A percentile compares a stretch with the other conserved stretches of the same genome.
Conservation (phyloP, 1,284 basidiomycete genomes). For the Porodaedalea pini region DNA sequence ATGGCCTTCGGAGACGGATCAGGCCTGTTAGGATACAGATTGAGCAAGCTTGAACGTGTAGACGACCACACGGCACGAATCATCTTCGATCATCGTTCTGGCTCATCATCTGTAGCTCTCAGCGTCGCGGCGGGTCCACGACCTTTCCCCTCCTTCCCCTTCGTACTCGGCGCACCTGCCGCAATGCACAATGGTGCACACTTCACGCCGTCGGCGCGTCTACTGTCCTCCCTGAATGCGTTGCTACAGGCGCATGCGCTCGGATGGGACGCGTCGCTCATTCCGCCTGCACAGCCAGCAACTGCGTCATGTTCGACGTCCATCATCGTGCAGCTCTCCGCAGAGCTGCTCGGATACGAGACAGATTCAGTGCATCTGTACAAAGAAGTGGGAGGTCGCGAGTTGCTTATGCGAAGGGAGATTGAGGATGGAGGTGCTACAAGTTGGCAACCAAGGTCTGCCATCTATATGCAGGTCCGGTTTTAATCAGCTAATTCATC, state of each 20-base stretch:
- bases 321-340: conserved; percentile 46
- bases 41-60: conserved; percentile 39
- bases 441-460: conserved; percentile 59
- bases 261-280: conserved; percentile 52
- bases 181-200: conserved; percentile 23
- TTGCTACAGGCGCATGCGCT: conserved; percentile 49
- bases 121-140: conserved; percentile 48
- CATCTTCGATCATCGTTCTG: conserved; percentile 34
- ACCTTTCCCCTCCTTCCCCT: conserved; percentile 37
- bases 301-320: conserved; percentile 51
- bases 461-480: background rate
- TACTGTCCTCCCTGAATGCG: conserved; percentile 44
- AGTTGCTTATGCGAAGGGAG: conserved; percentile 56
- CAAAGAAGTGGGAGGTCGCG: conserved; percentile 64
- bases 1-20: conserved; percentile 36
- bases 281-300: conserved; percentile 45
- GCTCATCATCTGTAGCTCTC: background rate
- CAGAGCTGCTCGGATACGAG: conserved; percentile 55
- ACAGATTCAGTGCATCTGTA: conserved; percentile 58
- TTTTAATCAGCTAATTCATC: background rate
- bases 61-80: conserved; percentile 39
- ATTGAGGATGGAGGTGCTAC: conserved; percentile 55
- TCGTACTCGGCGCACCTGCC: conserved; percentile 21
- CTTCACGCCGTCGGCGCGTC: conserved; percentile 40
- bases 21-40: conserved; percentile 52